Conservation (phyloP, 164 flowering plant species). For the Houttuynia cordata region DNA sequence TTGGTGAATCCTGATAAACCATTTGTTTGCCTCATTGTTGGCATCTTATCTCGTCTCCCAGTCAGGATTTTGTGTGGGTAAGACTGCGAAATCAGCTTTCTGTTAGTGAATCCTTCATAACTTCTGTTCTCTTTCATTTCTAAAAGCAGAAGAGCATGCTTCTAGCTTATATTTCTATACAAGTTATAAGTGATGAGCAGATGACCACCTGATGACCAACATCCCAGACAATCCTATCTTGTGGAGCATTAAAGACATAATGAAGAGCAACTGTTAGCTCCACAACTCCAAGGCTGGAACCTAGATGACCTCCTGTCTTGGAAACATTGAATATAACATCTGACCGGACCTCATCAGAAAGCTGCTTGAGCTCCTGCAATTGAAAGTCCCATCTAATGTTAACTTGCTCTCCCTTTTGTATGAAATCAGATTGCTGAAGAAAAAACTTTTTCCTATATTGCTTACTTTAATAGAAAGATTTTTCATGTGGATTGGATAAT, state of each 20-base stretch:
- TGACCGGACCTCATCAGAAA: constrained; percentile 75
- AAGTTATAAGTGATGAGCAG: background rate
- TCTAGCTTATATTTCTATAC: too few relatives aligned
- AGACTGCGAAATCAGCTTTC: constrained; percentile 32
- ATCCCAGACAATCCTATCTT: constrained; percentile 83
- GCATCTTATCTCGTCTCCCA: constrained; percentile 81
- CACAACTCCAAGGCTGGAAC: constrained; percentile 93
- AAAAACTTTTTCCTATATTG: background rate
- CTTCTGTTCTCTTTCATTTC: background rate
- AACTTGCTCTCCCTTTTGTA: background rate
- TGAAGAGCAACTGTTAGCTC: constrained; percentile 98
- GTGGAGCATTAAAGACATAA: constrained; percentile 78
- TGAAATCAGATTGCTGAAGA: background rate
- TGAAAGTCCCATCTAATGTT: background rate
- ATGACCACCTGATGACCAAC: constrained; percentile 87
- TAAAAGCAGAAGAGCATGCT: background rate
- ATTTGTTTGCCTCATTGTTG: constrained; percentile 75
- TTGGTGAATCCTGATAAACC: constrained; percentile 91
- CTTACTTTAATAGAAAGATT: constrained; percentile 74
- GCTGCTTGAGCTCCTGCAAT: constrained; percentile 78
- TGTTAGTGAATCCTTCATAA: constrained; percentile 1
- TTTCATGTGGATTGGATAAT: constrained; percentile 97
- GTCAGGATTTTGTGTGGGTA: constrained; percentile 95
- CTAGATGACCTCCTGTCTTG: constrained; percentile 90
- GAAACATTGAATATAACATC: constrained; percentile 90